Conservation (phyloP, 192 early-diverging fungal species). For the Borealophlyctis nickersoniae region DNA sequence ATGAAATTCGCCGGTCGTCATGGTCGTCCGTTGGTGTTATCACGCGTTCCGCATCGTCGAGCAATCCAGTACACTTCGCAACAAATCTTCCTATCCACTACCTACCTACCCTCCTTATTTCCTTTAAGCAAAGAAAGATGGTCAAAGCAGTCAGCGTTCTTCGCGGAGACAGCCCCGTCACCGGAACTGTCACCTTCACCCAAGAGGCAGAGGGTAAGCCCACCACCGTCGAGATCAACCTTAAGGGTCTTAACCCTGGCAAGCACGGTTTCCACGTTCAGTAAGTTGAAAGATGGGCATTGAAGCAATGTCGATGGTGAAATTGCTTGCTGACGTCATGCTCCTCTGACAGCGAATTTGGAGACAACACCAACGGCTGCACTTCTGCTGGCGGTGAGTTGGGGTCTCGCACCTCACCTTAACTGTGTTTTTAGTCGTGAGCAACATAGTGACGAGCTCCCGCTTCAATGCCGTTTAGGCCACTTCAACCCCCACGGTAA, state of each 20-base stretch:
- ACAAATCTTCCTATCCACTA: too few relatives aligned
- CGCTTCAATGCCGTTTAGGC: too few relatives aligned
- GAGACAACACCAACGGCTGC: conserved; percentile 77
- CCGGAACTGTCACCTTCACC: conserved; percentile 65
- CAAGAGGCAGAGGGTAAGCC: conserved; percentile 52
- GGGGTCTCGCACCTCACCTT: not conserved
- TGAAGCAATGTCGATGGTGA: not conserved
- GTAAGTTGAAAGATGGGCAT: conserved; percentile 16
- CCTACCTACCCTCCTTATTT: too few relatives aligned
- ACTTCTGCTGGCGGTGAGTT: conserved; percentile 74
- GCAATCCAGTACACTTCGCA: too few relatives aligned
- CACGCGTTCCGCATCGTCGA: too few relatives aligned
- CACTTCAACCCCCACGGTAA: conserved; percentile 83
- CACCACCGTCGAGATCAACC: conserved; percentile 50
- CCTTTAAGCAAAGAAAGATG: too few relatives aligned
- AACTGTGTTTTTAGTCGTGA: too few relatives aligned
- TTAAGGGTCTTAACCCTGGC: conserved; percentile 63
- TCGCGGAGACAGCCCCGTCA: conserved; percentile 59
- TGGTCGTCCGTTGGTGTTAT: too few relatives aligned
- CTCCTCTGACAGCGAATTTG: conserved; percentile 70
- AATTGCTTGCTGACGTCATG: conserved; percentile 3
- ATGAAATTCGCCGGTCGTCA: too few relatives aligned
- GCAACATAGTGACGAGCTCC: too few relatives aligned
- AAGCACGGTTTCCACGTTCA: conserved; percentile 90
- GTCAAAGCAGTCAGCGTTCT: conserved; percentile 82